These are phyloP conservation scores for Ceriops zippeliana DNA, from an alignment of 345 rosid genomes.

Conservation along the genomic window DNA sequence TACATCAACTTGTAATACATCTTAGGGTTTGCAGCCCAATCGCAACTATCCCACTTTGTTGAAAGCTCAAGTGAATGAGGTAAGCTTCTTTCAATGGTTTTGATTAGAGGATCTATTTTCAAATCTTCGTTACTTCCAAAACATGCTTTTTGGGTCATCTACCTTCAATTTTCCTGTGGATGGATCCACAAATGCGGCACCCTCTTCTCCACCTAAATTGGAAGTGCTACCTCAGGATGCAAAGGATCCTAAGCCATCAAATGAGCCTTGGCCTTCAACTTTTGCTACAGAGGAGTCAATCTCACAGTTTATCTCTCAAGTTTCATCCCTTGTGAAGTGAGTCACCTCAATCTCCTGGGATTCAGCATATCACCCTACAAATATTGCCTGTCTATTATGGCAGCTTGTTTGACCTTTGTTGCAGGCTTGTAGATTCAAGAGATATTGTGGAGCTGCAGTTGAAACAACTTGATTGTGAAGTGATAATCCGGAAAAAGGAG, in stretches of 20 bases:
- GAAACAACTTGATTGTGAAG: constrained; percentile 82
- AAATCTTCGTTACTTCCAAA: constrained; percentile 31
- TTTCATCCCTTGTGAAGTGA: constrained; percentile 78
- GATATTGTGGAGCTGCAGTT: constrained; percentile 82
- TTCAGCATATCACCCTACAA: not conserved
- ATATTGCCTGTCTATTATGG: not conserved
- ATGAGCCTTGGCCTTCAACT: constrained; percentile 38
- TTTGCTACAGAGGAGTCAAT: constrained; percentile 62
- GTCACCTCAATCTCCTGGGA: constrained; percentile 16
- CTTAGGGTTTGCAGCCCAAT: constrained; percentile 41
- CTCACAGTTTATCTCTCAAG: constrained; percentile 72
- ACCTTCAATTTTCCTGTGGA: constrained; percentile 52
- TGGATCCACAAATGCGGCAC: constrained; percentile 57
- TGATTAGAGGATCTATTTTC: constrained; percentile 35
- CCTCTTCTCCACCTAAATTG: constrained; percentile 29
- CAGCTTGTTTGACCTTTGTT: constrained; percentile 13
- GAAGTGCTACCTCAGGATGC: constrained; percentile 38
- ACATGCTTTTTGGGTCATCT: constrained; percentile 50
- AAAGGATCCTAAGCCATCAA: constrained; percentile 34
- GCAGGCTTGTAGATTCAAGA: constrained; percentile 87
- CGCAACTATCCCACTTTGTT: constrained; percentile 38
- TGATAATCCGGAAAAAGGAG: constrained; percentile 77
- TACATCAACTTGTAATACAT: not conserved
- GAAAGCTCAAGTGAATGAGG: constrained; percentile 68
- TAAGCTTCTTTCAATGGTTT: constrained; percentile 38